Conservation (phyloP, 495 filamentous ascomycete species). For the Astrothelium macrocarpum region DNA sequence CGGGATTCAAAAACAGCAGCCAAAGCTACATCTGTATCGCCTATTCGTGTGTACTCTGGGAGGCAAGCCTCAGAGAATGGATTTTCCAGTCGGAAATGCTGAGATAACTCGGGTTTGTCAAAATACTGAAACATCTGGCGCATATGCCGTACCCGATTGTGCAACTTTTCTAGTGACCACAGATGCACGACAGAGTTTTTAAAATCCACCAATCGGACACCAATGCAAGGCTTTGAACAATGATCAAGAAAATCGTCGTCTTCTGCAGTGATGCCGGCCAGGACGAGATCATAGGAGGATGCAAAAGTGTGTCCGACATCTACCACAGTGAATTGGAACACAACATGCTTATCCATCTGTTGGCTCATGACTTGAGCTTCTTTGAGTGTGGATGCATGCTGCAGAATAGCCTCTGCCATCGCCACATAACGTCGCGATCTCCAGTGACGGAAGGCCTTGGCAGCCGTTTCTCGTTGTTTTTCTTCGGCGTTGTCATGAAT, state of each 20-base stretch:
- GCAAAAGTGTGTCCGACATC: constrained; percentile 79
- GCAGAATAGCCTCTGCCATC: constrained; percentile 88
- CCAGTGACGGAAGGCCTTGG: constrained; percentile 61
- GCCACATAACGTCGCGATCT: constrained; percentile 74
- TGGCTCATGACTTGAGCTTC: constrained; percentile 98
- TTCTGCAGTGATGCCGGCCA: constrained; percentile 85
- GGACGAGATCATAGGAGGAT: constrained; percentile 91
- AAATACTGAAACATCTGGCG: constrained; percentile 94
- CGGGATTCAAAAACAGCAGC: constrained; percentile 90
- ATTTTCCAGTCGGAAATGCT: constrained; percentile 66
- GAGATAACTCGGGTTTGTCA: constrained; percentile 85
- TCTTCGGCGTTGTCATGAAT: background rate
- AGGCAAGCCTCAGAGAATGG: constrained; percentile 85
- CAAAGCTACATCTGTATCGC: constrained; percentile 88
- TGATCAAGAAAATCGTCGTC: constrained; percentile 62
- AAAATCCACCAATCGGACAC: constrained; percentile 85
- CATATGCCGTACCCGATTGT: constrained; percentile 80
- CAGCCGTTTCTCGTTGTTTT: constrained; percentile 34
- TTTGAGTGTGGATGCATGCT: constrained; percentile 78
- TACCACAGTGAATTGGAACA: constrained; percentile 91
- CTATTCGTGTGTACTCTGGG: constrained; percentile 84
- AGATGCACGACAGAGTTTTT: constrained; percentile 76
- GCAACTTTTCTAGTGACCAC: constrained; percentile 90
- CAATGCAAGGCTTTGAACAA: constrained; percentile 81
- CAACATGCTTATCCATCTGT: constrained; percentile 84